phyloP scores from a whole-genome alignment of 495 filamentous ascomycete species.

The Trypethelium eluteriae region DNA sequence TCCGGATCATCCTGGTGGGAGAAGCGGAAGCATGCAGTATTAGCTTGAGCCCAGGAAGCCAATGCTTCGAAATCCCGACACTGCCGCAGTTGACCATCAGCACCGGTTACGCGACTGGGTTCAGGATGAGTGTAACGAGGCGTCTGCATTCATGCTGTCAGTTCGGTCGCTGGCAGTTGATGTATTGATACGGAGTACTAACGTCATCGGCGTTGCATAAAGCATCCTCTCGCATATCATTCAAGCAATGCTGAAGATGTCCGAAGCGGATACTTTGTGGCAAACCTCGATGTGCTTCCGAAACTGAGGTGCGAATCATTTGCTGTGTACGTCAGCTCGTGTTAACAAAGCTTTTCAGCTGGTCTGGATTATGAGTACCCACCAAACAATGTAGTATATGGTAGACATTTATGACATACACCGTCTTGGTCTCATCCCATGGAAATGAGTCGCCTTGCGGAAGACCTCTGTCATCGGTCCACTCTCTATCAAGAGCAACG shows the following conservation, averaged over 20 bases:
- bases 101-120: neutral
- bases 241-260: constrained; percentile 7
- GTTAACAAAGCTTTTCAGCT: neutral
- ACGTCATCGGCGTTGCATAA: constrained; percentile 5
- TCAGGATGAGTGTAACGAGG: constrained; percentile 3
- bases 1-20: neutral
- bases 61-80: constrained; percentile 3
- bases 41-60: neutral
- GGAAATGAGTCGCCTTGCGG: neutral
- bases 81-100: neutral
- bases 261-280: neutral
- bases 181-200: neutral
- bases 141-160: neutral
- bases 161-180: neutral
- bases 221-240: constrained; percentile 4
- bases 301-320: neutral
- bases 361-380: neutral
- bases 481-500: neutral
- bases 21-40: constrained; percentile 2
- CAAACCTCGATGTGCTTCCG: neutral
- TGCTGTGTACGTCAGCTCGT: neutral
- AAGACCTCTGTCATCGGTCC: neutral
- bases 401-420: neutral
- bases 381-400: constrained; percentile 1
- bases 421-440: neutral